A percentile compares a stretch with the other conserved stretches of the same genome.
These are phyloP conservation scores for Annona squamosa DNA, from an alignment of 164 flowering plant species.

Conservation along the genomic window DNA sequence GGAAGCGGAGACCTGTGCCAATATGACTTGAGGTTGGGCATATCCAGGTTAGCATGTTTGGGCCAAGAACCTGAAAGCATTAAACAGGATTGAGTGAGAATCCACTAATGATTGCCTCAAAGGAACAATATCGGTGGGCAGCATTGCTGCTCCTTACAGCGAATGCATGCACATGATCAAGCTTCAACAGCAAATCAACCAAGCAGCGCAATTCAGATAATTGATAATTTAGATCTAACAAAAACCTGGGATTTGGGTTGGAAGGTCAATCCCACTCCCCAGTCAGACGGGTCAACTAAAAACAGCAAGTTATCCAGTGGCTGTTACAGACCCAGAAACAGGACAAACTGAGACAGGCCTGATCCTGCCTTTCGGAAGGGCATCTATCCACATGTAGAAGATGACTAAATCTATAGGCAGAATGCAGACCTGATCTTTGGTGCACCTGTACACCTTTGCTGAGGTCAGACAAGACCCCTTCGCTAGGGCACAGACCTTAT, in stretches of 20 bases:
- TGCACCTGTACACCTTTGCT: too few species aligned
- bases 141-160: too few species aligned
- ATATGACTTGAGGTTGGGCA: constrained; percentile 67
- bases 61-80: constrained; percentile 66
- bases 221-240: too few species aligned
- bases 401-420: too few species aligned
- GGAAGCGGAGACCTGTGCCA: constrained; percentile 73
- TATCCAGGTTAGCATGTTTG: constrained; percentile 62
- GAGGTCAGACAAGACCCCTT: too few species aligned
- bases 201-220: neutral
- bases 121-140: too few species aligned
- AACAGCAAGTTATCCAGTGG: neutral
- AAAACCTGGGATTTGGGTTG: neutral
- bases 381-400: too few species aligned
- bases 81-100: neutral
- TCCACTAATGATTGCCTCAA: neutral
- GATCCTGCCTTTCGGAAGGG: too few species aligned
- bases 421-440: too few species aligned
- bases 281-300: neutral
- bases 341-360: too few species aligned
- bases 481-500: too few species aligned
- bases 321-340: too few species aligned
- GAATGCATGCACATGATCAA: neutral
- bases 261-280: neutral
- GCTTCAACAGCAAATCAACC: neutral